phyloP scores from a whole-genome alignment of 106 monocot species.

The Iris macrosiphon region DNA sequence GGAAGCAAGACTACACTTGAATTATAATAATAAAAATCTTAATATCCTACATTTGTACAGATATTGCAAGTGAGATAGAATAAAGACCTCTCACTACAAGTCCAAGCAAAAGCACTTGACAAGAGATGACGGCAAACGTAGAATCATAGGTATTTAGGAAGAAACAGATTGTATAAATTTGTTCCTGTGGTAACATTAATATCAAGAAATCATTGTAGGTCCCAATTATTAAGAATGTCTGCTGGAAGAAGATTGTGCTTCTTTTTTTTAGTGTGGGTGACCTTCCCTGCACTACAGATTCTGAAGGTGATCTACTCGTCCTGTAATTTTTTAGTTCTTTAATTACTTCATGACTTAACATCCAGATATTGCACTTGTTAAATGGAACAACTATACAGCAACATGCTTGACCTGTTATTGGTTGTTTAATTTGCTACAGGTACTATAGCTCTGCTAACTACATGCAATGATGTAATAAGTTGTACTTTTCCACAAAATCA shows the following conservation, averaged over 20 bases:
- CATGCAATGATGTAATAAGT: no score
- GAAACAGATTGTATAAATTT: neutral
- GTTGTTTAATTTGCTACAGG: slow-evolving; percentile 57
- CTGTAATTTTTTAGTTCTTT: neutral
- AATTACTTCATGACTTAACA: neutral
- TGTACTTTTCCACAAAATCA: no score
- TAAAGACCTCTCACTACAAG: slow-evolving; percentile 43
- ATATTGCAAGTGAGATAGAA: no score
- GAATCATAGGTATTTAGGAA: no score
- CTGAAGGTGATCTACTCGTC: no score
- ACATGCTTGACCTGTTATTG: slow-evolving; percentile 52
- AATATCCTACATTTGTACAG: no score
- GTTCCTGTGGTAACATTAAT: neutral
- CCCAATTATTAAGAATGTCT: slow-evolving; percentile 38
- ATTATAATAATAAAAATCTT: no score
- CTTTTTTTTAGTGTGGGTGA: slow-evolving; percentile 49
- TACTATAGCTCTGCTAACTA: neutral
- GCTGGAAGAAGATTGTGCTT: slow-evolving; percentile 64
- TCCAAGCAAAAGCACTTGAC: slow-evolving; percentile 16
- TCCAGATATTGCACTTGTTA: no score
- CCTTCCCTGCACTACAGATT: no score
- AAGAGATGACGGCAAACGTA: slow-evolving; percentile 29
- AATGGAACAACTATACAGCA: slow-evolving; percentile 18
- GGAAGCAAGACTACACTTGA: no score
- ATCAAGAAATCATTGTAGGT: slow-evolving; percentile 12